Evolutionary conservation across 345 rosid genomes (phyloP).

Genomic region (Euphorbia lathyris): DNA sequence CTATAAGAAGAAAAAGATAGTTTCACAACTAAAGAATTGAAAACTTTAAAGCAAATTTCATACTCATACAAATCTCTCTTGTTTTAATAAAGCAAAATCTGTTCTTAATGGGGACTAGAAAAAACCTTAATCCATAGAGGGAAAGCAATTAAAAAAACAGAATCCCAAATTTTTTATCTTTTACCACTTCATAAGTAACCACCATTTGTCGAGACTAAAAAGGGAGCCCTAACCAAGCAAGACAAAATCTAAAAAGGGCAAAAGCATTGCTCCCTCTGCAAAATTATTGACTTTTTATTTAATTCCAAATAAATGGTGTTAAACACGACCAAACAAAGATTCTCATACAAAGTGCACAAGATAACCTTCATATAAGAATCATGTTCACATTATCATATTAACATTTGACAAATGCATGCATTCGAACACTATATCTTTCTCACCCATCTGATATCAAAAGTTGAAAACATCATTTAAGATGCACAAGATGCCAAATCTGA

Average conservation of each 20-base stretch:
- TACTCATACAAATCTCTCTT: not conserved
- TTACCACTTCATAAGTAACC: not conserved
- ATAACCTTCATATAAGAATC: not conserved
- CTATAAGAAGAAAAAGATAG: not conserved
- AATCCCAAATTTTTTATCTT: not conserved
- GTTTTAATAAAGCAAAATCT: not conserved
- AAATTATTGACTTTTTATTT: not conserved
- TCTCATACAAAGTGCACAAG: not conserved
- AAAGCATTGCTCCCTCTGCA: not conserved
- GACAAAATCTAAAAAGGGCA: not conserved
- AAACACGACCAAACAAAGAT: not conserved
- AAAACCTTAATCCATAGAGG: not conserved
- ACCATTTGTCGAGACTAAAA: not conserved
- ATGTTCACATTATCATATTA: not conserved
- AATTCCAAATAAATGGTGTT: not conserved
- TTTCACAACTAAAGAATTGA: not conserved
- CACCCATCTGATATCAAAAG: not conserved
- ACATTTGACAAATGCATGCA: not conserved
- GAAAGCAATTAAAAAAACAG: not conserved
- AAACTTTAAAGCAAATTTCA: not conserved
- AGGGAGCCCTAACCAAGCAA: not conserved
- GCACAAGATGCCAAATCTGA: not conserved
- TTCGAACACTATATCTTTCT: not conserved
- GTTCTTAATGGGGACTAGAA: not conserved
- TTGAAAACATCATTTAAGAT: conserved; percentile 1